Conservation (phyloP, 306 rosid genomes). For the Prunus dulcis region DNA sequence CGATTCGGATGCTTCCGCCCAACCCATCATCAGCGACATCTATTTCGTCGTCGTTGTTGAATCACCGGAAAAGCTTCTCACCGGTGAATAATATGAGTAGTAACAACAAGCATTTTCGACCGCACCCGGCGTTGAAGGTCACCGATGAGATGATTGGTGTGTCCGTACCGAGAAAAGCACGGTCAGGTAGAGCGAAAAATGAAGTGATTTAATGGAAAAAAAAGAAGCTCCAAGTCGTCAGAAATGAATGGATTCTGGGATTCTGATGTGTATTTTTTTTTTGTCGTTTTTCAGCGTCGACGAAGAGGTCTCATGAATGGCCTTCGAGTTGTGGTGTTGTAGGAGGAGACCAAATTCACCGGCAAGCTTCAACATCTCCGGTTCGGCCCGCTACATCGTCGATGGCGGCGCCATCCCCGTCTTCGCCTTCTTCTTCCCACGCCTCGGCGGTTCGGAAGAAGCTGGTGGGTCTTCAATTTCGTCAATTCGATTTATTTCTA, state of each 20-base stretch:
- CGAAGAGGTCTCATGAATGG: conserved; percentile 98
- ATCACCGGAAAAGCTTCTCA: conserved; percentile 80
- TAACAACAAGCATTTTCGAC: conserved; percentile 54
- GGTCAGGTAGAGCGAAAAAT: conserved; percentile 62
- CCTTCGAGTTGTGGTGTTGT: conserved; percentile 51
- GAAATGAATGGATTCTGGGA: not conserved
- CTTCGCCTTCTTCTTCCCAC: conserved; percentile 88
- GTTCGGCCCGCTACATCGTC: conserved; percentile 48
- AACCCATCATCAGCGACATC: conserved; percentile 41
- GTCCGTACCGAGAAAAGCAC: conserved; percentile 86
- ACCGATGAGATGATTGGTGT: conserved; percentile 99
- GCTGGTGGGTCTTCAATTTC: conserved; percentile 53
- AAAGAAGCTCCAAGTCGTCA: not conserved
- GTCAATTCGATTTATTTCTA: not conserved
- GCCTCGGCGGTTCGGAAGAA: conserved; percentile 66
- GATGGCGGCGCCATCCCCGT: conserved; percentile 39
- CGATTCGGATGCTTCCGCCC: conserved; percentile 88
- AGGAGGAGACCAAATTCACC: conserved; percentile 55
- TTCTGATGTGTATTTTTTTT: conserved; percentile 4
- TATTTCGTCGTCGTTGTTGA: conserved; percentile 36
- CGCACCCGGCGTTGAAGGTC: conserved; percentile 74
- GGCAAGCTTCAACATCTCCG: conserved; percentile 79
- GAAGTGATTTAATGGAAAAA: not conserved
- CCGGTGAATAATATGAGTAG: conserved; percentile 33
- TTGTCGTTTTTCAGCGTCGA: conserved; percentile 49